phyloP scores from a whole-genome alignment of 345 rosid genomes.

The Gossypium ekmanianum region DNA sequence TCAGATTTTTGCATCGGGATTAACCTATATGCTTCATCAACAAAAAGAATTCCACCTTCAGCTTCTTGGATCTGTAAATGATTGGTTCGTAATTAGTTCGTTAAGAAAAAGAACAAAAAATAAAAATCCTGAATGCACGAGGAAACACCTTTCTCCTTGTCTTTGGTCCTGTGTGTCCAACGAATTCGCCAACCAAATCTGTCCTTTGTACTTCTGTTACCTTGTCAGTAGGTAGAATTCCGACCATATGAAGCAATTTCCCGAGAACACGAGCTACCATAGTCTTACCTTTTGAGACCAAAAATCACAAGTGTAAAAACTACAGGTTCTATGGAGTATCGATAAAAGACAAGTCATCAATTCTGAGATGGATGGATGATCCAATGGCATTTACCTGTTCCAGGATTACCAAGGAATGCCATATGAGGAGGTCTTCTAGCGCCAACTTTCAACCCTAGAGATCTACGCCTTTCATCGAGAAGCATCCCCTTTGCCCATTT shows the following conservation, averaged over 20 bases:
- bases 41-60: slow-evolving; percentile 97
- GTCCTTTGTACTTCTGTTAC: slow-evolving; percentile 93
- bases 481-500: slow-evolving; percentile 99
- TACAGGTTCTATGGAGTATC: not conserved
- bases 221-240: slow-evolving; percentile 82
- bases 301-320: not conserved
- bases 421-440: slow-evolving; percentile 89
- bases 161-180: slow-evolving; percentile 97
- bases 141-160: slow-evolving; percentile 76
- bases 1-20: slow-evolving; percentile 94
- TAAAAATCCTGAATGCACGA: not conserved
- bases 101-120: not conserved
- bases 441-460: slow-evolving; percentile 86
- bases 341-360: not conserved
- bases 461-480: slow-evolving; percentile 91
- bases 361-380: not conserved
- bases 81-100: slow-evolving; percentile 1
- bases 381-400: slow-evolving; percentile 58
- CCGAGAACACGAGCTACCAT: slow-evolving; percentile 98
- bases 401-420: slow-evolving; percentile 98
- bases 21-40: slow-evolving; percentile 91
- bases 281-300: slow-evolving; percentile 67
- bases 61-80: slow-evolving; percentile 83
- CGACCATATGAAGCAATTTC: slow-evolving; percentile 82
- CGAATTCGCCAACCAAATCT: slow-evolving; percentile 98